Base-by-base conservation (phyloP, 306 rosid genomes). In the Fagus sylvatica region DNA sequence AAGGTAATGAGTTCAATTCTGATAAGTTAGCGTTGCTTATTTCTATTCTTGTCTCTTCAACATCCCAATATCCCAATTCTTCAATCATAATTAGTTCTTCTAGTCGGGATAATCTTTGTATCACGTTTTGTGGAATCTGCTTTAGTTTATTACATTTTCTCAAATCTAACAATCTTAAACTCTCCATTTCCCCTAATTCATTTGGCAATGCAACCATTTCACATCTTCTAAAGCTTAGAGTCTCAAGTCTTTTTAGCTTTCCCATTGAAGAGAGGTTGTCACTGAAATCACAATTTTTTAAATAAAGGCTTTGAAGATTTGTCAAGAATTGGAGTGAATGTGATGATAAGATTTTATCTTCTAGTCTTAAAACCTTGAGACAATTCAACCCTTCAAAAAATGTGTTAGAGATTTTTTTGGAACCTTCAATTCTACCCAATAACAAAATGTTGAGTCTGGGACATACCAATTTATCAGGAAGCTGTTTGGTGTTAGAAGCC, bases 401-500 rank as follows among this genome's bases (percentile, higher is more conserved):
- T 22, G 28, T n/a, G 16, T 59, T 43, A 1, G 39, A 40, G 0
- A 81, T 15, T 32, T n/a, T 5, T 2, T 15, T 0, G 2, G 33
- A 39, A 0, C 10, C 6, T 13, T 0, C 2, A 54, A 13, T 54
- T 16, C 28, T 1, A 13, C 16, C 32, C 5, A 5, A 2, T 43
- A 64, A 17, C 1, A 77, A 39, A 72, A 46, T 46, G 56, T 76
- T 75, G 73, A 81, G 85, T 17, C 56, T 54, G 1, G 81, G 65
- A 41, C 5, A 70, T 3, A 48, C 73, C 51, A 59, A 51, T 1
- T 39, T 7, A 1, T 66, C 54, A 8, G 32, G 36, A 79, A 17
- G 16, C n/a, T 15, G n/a, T 15, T 12, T 1, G 17, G 15, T 76
- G 30, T 15, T 11, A 30, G 17, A n/a, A 13, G n/a, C 5, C 70